Percentiles rank a stretch among this genome's conserved stretches.
Evolutionary conservation across 768 basidiomycete genomes (phyloP).

Genomic region (Tulasnella sp.): DNA sequence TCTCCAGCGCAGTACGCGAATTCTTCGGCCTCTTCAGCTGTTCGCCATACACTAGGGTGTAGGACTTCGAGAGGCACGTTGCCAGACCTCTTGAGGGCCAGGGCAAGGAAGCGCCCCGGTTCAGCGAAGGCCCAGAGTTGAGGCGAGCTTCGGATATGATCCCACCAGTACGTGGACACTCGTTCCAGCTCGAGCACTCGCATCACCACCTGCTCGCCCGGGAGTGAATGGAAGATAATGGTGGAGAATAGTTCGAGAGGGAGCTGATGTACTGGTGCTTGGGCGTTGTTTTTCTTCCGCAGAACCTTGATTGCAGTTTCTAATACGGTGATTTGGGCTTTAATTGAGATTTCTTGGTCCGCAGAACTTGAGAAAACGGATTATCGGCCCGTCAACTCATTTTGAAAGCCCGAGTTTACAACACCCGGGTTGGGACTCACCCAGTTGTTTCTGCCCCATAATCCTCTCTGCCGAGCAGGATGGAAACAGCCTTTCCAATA

Average conservation of each 20-base stretch:
- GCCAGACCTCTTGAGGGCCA: not conserved
- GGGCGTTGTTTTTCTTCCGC: not conserved
- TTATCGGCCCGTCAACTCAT: no score
- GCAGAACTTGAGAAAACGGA: no score
- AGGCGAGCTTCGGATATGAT: not conserved
- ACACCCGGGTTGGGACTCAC: not conserved
- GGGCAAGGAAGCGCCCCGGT: not conserved
- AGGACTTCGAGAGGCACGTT: not conserved
- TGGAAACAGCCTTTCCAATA: not conserved
- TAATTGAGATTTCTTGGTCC: not conserved
- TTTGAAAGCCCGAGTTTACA: no score
- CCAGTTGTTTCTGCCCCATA: not conserved
- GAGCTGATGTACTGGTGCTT: not conserved
- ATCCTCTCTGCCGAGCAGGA: not conserved
- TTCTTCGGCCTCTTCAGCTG: not conserved
- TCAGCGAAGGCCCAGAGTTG: not conserved
- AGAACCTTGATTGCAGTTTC: not conserved
- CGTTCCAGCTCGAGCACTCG: not conserved
- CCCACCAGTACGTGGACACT: not conserved
- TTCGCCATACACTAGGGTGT: not conserved
- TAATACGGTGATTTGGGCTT: not conserved
- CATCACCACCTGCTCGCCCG: not conserved
- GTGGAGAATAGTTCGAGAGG: not conserved
- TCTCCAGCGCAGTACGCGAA: not conserved
- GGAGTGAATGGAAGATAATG: not conserved